Percentiles rank a stretch among this genome's conserved stretches.
These are phyloP conservation scores for Diaporthe caulivora DNA, from an alignment of 2,329 filamentous ascomycete genomes.

Conservation along the genomic window DNA sequence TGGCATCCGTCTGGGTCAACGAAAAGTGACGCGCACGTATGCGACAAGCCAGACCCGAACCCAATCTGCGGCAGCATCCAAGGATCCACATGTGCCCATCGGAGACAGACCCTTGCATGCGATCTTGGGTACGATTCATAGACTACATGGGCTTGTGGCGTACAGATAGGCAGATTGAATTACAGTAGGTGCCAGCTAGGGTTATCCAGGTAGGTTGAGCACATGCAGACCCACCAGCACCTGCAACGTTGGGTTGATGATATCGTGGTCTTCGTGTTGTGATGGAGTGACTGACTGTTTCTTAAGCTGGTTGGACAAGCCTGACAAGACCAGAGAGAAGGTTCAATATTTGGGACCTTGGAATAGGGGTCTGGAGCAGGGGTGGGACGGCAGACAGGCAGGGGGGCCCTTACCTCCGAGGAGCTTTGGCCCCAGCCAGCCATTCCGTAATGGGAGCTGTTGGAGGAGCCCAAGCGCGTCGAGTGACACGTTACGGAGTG, in stretches of 20 bases:
- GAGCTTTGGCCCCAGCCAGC: constrained; percentile 16
- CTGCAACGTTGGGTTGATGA: neutral
- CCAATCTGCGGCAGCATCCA: constrained; percentile 2
- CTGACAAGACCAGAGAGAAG: neutral
- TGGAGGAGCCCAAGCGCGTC: constrained; percentile 13
- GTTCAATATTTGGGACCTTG: constrained; percentile 1
- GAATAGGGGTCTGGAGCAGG: constrained; percentile 19
- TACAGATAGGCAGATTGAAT: neutral
- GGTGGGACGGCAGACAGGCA: neutral
- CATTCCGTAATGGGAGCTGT: constrained; percentile 7
- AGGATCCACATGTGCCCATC: neutral
- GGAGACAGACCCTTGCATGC: neutral
- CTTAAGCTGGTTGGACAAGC: neutral
- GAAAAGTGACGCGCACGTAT: neutral
- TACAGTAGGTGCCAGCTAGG: neutral
- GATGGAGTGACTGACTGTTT: neutral
- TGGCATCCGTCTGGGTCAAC: neutral
- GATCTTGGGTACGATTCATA: constrained; percentile 13
- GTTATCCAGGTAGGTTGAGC: neutral
- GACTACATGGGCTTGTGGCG: no score
- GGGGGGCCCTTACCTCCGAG: neutral
- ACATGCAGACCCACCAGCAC: neutral
- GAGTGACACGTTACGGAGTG: neutral
- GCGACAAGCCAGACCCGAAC: neutral
- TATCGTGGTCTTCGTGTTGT: neutral